Evolutionary conservation across 1,139 yeast species (phyloP), one percentile per base, ranked within the genome.

Genomic region (Candida labiduridarum): DNA sequence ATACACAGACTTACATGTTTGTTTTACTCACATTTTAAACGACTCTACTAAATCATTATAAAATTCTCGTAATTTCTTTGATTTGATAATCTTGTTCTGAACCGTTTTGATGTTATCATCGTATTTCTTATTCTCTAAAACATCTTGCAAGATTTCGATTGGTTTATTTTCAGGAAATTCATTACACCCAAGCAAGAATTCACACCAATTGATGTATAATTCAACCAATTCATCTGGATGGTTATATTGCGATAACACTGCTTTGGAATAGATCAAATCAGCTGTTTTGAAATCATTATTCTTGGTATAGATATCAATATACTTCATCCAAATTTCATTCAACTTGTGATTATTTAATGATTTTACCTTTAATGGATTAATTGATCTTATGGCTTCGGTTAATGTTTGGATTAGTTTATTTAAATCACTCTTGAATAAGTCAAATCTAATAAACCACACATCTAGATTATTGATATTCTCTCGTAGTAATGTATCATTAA

Each of bases 41-140:
- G 89, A 79, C 64, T 89, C 96, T 18, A 87, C 74, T 27, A 89
- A 65, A 60, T 90, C 97, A 34, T 90, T 67, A 61, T 88, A 89
- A 55, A 83, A 82, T 7, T 81, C 69, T 97, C 97, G 91, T 3
- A 90, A 66, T 51, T 79, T 80, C 47, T 73, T 69, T 4, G 89
- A 83, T 58, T 82, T 84, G 60, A 80, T 84, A 3, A 87, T 60
- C 25, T 89, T 68, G 31, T 78, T 70, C 56, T 87, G 90, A 0
- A 88, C 81, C 5, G 85, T 71, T 1, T 76, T 53, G 1, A 71
- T 60, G n/a, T 69, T 67, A 56, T 82, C 83, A 34, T 70, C 67
- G 34, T 61, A 65, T 15, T 62, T 54, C 30, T 60, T 57, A 25
- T 25, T 25, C 16, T 59, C 59, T 4, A 87, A 68, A 0, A 88